These are phyloP conservation scores for Agaricales sp. DNA, from an alignment of 1,284 basidiomycete species.

Conservation along the genomic window DNA sequence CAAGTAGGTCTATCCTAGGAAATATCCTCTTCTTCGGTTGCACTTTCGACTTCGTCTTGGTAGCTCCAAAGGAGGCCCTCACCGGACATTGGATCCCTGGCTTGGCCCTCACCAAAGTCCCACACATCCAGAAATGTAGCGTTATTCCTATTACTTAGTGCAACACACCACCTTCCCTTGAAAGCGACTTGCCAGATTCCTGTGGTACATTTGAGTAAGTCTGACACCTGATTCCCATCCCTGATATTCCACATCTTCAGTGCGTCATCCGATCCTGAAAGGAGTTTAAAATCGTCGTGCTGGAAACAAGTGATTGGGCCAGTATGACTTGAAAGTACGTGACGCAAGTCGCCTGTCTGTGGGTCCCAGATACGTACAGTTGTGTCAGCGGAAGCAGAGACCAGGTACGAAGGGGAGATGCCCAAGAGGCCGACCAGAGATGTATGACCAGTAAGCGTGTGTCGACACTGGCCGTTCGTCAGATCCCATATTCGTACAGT, in stretches of 20 bases:
- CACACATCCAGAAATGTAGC: conserved; percentile 80
- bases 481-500: conserved; percentile 91
- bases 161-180: conserved; percentile 85
- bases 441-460: conserved; percentile 78
- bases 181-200: conserved; percentile 96
- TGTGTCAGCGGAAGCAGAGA: conserved; percentile 90
- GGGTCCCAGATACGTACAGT: conserved; percentile 91
- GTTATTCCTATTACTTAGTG: too few relatives aligned
- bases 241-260: conserved; percentile 94
- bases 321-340: conserved; percentile 78
- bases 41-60: too few relatives aligned
- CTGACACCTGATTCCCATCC: conserved; percentile 74
- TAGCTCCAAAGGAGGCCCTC: too few relatives aligned
- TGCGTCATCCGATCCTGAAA: conserved; percentile 90
- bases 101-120: too few relatives aligned
- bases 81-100: too few relatives aligned
- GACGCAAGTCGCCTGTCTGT: conserved; percentile 64
- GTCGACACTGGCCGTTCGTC: conserved; percentile 67
- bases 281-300: conserved; percentile 92
- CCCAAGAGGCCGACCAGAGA: conserved; percentile 84
- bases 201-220: conserved; percentile 79
- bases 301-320: conserved; percentile 97
- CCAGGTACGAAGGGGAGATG: conserved; percentile 82
- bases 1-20: too few relatives aligned
- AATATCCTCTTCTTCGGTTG: too few relatives aligned